Conservation (phyloP, 2,329 filamentous ascomycete genomes). For the Exophiala sp. region DNA sequence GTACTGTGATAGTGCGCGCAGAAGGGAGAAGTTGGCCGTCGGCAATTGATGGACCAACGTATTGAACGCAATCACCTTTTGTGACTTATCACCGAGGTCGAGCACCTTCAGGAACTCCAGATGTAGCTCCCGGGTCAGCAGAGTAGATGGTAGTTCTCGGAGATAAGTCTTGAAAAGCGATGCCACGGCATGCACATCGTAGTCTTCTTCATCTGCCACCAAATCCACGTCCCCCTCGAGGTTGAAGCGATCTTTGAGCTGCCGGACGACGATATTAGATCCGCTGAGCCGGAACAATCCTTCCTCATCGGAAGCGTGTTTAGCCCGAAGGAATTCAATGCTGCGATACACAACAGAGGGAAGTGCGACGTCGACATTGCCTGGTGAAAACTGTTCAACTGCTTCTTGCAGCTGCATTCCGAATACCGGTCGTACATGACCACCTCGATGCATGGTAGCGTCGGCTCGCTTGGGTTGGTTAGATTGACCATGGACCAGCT, state of each 20-base stretch:
- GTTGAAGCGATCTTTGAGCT: conserved; percentile 87
- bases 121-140: conserved; percentile 85
- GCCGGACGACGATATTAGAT: conserved; percentile 92
- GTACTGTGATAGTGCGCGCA: conserved; percentile 81
- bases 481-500: conserved; percentile 11
- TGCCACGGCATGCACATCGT: conserved; percentile 93
- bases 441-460: conserved; percentile 12
- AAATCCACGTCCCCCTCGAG: conserved; percentile 85
- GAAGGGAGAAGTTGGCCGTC: conserved; percentile 68
- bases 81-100: conserved; percentile 66
- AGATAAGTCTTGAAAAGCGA: conserved; percentile 91
- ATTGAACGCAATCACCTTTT: conserved; percentile 72
- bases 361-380: conserved; percentile 65
- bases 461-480: conserved; percentile 15
- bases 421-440: conserved; percentile 62
- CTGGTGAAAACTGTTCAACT: conserved; percentile 69
- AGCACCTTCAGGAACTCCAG: conserved; percentile 79
- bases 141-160: conserved; percentile 82
- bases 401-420: conserved; percentile 80
- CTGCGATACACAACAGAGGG: conserved; percentile 93
- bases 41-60: conserved; percentile 76
- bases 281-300: conserved; percentile 95
- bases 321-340: conserved; percentile 82
- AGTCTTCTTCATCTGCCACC: conserved; percentile 72
- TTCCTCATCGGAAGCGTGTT: conserved; percentile 77